Percentiles rank a stretch among this genome's conserved stretches.
Conservation (phyloP, 352 stramenopile genomes). For the Globisporangium uncinulatum region DNA sequence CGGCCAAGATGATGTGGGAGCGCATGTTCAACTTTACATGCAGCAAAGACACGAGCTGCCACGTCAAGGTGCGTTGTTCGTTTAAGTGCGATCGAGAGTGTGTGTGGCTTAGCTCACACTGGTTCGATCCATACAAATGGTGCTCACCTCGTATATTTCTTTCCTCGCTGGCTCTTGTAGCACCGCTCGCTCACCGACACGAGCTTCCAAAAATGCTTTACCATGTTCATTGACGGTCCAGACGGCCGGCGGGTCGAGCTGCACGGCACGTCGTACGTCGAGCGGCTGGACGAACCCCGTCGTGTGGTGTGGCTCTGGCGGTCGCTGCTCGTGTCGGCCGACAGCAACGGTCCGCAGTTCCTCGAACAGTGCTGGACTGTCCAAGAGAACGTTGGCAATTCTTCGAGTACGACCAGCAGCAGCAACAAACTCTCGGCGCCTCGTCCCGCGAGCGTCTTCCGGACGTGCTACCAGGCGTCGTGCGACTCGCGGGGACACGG, state of each 20-base stretch:
- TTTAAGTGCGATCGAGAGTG: neutral
- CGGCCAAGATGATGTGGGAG: conserved; percentile 1
- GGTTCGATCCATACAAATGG: no score
- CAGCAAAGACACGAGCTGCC: conserved; percentile 16
- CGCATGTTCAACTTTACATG: conserved; percentile 4
- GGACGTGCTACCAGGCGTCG: conserved; percentile 10
- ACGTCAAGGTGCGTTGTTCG: conserved; percentile 1
- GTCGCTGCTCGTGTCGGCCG: neutral
- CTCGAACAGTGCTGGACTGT: conserved; percentile 12
- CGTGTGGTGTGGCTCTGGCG: conserved; percentile 7
- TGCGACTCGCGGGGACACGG: conserved; percentile 4
- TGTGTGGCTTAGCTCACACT: neutral
- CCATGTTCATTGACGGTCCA: conserved; percentile 9
- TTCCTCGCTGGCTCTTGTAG: conserved; percentile 1
- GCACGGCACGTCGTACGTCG: conserved; percentile 6
- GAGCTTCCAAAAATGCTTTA: conserved; percentile 14
- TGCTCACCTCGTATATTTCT: no score
- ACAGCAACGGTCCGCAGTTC: conserved; percentile 5
- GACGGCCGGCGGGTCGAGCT: conserved; percentile 3
- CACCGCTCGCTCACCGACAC: conserved; percentile 4
- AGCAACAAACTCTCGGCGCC: neutral
- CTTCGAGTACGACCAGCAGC: neutral
- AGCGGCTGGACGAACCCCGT: conserved; percentile 4
- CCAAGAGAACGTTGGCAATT: neutral
- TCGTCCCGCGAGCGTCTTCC: conserved; percentile 1